phyloP scores from a whole-genome alignment of 441 rosid genomes.

The Geranium incanum region DNA sequence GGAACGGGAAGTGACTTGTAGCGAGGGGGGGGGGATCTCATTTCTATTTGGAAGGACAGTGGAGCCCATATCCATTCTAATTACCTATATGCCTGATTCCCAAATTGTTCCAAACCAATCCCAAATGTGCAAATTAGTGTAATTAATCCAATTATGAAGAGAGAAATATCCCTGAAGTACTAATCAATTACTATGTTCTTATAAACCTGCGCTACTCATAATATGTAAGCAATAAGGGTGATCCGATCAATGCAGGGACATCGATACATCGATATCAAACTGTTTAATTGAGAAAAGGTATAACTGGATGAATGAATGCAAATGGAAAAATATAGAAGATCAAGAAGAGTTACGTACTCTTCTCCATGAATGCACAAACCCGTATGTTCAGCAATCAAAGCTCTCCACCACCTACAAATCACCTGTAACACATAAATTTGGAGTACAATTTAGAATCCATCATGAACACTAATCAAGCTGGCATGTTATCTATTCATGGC shows the following conservation, averaged over 20 bases:
- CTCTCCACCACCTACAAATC: not conserved
- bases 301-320: not conserved
- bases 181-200: not conserved
- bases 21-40: not conserved
- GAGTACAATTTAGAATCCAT: not conserved
- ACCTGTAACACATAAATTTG: not conserved
- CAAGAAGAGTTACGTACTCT: conserved; percentile 3
- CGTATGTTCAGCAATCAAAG: not conserved
- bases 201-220: not conserved
- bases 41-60: not conserved
- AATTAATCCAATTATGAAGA: not conserved
- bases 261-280: not conserved
- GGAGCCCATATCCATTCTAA: not conserved
- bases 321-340: not conserved
- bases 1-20: too few relatives aligned
- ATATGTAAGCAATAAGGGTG: not conserved
- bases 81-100: not conserved
- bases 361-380: not conserved
- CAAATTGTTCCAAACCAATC: not conserved
- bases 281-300: not conserved
- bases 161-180: not conserved
- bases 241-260: not conserved
- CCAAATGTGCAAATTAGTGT: not conserved
- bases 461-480: not conserved
- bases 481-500: not conserved